Evolutionary conservation across 495 filamentous ascomycete genomes (phyloP), one percentile per base, ranked within the genome.

Genomic region (Penicillium flavigenum): DNA sequence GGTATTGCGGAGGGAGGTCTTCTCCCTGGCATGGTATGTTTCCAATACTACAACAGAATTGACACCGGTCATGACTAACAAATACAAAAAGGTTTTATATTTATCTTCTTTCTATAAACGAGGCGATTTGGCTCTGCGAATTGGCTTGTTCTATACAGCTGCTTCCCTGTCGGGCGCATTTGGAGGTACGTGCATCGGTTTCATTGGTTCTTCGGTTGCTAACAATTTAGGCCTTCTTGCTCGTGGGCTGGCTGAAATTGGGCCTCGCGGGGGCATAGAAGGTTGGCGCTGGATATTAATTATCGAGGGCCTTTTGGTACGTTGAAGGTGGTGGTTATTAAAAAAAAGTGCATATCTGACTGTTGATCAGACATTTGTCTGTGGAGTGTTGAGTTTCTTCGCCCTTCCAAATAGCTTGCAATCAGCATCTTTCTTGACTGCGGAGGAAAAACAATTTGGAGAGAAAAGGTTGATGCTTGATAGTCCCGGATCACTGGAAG

Each of bases 71-170:
- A 19, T 2, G 38, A 12, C 8, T 47, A 27, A 38, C 44, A 45
- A 26, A 14, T 17, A 54, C n/a, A 8, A 10, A 20, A 29, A 79
- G 76, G 71, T 81, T 0, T 85, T 91, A 51, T 88, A 91, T 58
- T 75, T 91, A 19, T 90, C 88, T 2, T 85, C 83, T 62, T 92
- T 90, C 82, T 92, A 91, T 58, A 73, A 76, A 61, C 70, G 85
- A 14, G 81, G 83, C 51, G 87, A 90, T 64, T 77, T 84, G 47
- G 88, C 90, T 54, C 76, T 81, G 44, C 82, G 89, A n/a, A 83
- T 86, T 63, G 88, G 87, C 24, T 70, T 87, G 51, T 92, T 92
- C 68, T 91, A 89, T 75, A 84, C 82, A n/a, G 81, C 86, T 4
- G 87, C 86, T 1, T 85, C 81, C 19, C 63, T 90, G 36, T 86